These are phyloP conservation scores for Bretziella fagacearum DNA, from an alignment of 2,329 filamentous ascomycete genomes.

Conservation along the genomic window DNA sequence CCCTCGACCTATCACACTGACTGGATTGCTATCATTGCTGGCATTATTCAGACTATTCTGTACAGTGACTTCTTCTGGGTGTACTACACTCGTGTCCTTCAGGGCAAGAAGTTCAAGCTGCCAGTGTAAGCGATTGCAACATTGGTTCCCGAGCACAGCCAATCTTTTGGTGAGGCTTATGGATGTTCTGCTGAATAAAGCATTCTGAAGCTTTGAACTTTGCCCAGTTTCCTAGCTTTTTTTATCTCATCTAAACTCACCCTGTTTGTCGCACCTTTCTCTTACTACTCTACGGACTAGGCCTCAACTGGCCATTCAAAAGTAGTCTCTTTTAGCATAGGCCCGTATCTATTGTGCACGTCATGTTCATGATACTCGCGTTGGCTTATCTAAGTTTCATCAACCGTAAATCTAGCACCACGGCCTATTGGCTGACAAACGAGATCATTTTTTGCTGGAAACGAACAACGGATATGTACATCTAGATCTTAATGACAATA, in stretches of 20 bases:
- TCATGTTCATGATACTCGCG: not conserved
- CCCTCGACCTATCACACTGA: slow-evolving; percentile 50
- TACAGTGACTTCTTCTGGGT: slow-evolving; percentile 99
- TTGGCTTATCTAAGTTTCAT: not conserved
- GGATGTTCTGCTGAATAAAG: too few species aligned
- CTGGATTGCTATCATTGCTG: slow-evolving; percentile 74
- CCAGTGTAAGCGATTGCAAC: slow-evolving; percentile 44
- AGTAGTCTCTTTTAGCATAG: too few species aligned
- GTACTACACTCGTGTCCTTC: slow-evolving; percentile 91
- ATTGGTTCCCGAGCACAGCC: too few species aligned
- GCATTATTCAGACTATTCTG: slow-evolving; percentile 79
- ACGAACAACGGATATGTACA: not conserved
- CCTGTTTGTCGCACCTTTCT: too few species aligned
- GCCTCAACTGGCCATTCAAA: too few species aligned
- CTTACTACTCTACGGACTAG: too few species aligned
- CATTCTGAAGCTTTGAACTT: too few species aligned
- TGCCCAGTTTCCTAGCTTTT: too few species aligned
- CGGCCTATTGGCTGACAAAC: not conserved
- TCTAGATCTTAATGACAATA: not conserved
- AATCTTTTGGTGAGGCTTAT: too few species aligned
- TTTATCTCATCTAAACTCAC: too few species aligned
- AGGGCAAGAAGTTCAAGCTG: slow-evolving; percentile 76
- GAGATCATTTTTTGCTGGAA: not conserved
- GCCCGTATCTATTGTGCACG: too few species aligned
- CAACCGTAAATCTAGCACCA: too few species aligned